Evolutionary conservation across 108 stramenopile genomes (phyloP).

Genomic region (Cyclotella atomus): DNA sequence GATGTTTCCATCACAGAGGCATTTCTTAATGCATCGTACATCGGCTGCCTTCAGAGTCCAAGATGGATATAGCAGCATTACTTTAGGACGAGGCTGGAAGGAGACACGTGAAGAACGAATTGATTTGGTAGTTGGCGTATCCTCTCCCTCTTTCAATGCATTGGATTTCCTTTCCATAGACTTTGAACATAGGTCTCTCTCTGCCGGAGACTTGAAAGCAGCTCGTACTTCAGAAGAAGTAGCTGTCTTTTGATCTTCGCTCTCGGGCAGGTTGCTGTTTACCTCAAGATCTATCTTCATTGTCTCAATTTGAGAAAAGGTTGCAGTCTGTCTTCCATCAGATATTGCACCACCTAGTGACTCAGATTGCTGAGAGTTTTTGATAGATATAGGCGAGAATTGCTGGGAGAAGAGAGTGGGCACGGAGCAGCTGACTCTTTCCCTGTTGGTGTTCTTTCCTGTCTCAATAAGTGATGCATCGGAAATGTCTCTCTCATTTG

Average conservation of each 20-base stretch:
- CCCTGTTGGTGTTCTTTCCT: background rate
- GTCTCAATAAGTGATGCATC: constrained; percentile 5
- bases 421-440: constrained; percentile 7
- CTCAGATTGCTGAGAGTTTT: constrained; percentile 8
- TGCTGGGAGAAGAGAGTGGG: constrained; percentile 10
- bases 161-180: background rate
- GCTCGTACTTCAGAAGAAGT: background rate
- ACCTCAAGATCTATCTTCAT: background rate
- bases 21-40: constrained; percentile 24
- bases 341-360: background rate
- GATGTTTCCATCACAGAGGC: constrained; percentile 27
- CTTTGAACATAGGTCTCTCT: background rate
- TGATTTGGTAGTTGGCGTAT: background rate
- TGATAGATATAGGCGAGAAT: constrained; percentile 9
- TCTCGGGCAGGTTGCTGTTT: background rate
- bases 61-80: constrained; percentile 37
- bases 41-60: constrained; percentile 23
- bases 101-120: constrained; percentile 21
- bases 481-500: background rate
- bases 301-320: background rate
- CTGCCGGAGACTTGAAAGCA: background rate
- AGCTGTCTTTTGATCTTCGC: background rate
- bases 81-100: constrained; percentile 29
- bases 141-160: background rate
- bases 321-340: background rate